Evolutionary conservation across 768 basidiomycete species (phyloP).

Genomic region (Phylloporus sp.): DNA sequence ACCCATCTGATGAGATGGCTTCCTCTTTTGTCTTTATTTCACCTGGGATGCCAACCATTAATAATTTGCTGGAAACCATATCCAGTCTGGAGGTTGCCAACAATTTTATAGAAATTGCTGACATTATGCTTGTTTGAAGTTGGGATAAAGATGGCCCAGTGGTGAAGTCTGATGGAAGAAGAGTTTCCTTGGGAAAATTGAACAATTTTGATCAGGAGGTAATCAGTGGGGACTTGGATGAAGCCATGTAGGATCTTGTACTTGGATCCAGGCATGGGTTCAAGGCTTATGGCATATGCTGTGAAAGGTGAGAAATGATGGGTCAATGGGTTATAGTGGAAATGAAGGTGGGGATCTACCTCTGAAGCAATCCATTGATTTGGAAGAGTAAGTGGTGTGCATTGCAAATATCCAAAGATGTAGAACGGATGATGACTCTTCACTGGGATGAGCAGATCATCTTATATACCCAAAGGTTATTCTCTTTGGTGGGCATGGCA

Average conservation of each 20-base stretch:
- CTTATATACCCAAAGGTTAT: constrained; percentile 6
- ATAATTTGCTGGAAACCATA: not conserved
- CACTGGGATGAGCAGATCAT: not conserved
- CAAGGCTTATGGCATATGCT: constrained; percentile 9
- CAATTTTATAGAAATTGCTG: constrained; percentile 10
- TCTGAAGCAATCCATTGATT: constrained; percentile 5
- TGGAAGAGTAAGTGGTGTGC: not conserved
- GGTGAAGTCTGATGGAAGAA: not conserved
- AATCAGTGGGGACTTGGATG: not conserved
- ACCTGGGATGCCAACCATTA: not conserved
- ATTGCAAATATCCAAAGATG: constrained; percentile 4
- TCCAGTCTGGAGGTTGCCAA: not conserved
- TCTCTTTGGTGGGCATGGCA: constrained; percentile 3
- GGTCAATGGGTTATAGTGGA: not conserved
- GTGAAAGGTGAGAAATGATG: not conserved
- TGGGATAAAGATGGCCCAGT: constrained; percentile 8
- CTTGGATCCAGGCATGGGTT: not conserved
- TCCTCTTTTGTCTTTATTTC: not conserved
- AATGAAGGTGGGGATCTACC: not conserved
- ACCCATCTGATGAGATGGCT: constrained; percentile 5
- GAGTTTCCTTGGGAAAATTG: constrained; percentile 1
- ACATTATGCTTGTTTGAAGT: constrained; percentile 1
- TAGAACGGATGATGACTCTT: not conserved
- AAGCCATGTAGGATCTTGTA: constrained; percentile 8
- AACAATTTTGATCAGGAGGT: constrained; percentile 3